phyloP scores from a whole-genome alignment of 106 monocot genomes.

The Apostasia shenzhenica region DNA sequence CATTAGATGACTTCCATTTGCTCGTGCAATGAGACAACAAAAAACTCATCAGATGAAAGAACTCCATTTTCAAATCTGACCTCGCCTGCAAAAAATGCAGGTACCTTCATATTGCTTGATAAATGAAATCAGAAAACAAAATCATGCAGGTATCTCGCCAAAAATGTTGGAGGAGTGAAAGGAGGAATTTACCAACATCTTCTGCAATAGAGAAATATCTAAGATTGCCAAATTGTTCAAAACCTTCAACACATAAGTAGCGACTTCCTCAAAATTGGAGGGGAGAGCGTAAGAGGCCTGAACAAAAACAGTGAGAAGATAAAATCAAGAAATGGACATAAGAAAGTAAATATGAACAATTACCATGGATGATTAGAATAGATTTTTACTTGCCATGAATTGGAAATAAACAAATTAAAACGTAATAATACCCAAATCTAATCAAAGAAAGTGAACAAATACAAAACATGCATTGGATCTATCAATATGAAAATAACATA shows the following conservation, averaged over 20 bases:
- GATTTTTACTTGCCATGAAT: too few species aligned
- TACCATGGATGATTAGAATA: too few species aligned
- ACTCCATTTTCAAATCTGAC: slow-evolving; percentile 93
- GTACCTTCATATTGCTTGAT: not conserved
- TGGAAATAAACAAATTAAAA: too few species aligned
- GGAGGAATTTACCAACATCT: slow-evolving; percentile 65
- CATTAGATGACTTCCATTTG: slow-evolving; percentile 82
- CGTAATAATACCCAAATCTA: too few species aligned
- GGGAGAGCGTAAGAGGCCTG: slow-evolving; percentile 73
- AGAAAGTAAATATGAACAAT: too few species aligned
- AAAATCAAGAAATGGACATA: too few species aligned
- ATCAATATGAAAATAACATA: too few species aligned
- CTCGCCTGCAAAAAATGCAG: slow-evolving; percentile 44
- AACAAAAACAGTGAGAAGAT: slow-evolving; percentile 6
- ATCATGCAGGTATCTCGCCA: not conserved
- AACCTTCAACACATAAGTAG: slow-evolving; percentile 88
- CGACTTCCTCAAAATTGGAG: slow-evolving; percentile 94
- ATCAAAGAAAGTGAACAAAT: too few species aligned
- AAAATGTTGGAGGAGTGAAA: not conserved
- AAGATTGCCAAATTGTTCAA: slow-evolving; percentile 84
- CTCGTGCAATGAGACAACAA: slow-evolving; percentile 83
- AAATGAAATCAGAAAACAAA: too few species aligned
- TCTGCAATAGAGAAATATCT: slow-evolving; percentile 69
- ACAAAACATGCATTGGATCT: too few species aligned
- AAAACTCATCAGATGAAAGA: slow-evolving; percentile 97